These are phyloP conservation scores for Physcia stellaris DNA, from an alignment of 495 filamentous ascomycete genomes.

Conservation along the genomic window DNA sequence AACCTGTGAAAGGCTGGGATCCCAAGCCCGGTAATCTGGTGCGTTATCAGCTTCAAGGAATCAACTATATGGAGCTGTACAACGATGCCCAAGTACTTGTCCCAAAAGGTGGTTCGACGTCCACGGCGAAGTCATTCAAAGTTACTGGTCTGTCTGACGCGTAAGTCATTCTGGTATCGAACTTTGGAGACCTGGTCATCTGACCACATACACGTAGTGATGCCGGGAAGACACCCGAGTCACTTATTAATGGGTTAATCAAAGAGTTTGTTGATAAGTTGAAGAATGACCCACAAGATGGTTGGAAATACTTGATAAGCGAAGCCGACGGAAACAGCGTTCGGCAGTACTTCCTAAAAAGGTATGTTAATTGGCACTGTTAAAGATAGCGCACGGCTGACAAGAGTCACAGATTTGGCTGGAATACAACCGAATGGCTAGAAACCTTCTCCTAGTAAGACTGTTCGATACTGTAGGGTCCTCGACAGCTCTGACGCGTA, in stretches of 20 bases:
- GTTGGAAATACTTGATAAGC: conserved; percentile 5
- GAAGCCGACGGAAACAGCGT: conserved; percentile 4
- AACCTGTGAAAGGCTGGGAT: conserved; percentile 1
- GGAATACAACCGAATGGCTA: conserved; percentile 12
- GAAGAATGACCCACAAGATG: conserved; percentile 2
- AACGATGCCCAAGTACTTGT: conserved; percentile 9
- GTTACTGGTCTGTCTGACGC: conserved; percentile 2
- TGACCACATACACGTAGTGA: neutral
- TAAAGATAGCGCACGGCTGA: neutral
- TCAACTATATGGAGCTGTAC: conserved; percentile 11
- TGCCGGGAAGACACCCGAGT: neutral
- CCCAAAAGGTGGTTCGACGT: neutral
- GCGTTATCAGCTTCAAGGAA: conserved; percentile 13
- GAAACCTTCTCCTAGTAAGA: conserved; percentile 10
- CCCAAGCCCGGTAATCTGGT: conserved; percentile 10
- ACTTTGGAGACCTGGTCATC: no score
- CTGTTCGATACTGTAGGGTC: neutral
- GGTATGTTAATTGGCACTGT: no score
- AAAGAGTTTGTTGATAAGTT: conserved; percentile 5
- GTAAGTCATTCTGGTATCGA: neutral
- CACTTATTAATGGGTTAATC: conserved; percentile 1
- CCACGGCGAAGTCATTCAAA: conserved; percentile 1
- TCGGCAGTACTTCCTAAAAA: conserved; percentile 7
- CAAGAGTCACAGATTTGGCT: conserved; percentile 2
- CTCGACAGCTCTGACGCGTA: conserved; percentile 1